These are phyloP conservation scores for Closterium sp. DNA, from an alignment of 139 green algal species.

Conservation along the genomic window DNA sequence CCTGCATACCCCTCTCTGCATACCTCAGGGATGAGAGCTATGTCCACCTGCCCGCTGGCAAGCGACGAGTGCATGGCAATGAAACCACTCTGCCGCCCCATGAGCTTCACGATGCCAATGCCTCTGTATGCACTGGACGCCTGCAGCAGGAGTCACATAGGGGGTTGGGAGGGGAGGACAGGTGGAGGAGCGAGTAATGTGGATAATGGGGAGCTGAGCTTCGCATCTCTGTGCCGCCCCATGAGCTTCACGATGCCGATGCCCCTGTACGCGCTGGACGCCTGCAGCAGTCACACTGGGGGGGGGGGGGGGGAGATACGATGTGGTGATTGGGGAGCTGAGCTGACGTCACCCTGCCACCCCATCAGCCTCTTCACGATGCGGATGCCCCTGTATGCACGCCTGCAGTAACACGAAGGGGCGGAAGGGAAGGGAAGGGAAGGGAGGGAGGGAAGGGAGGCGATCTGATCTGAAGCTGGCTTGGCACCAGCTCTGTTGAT, in stretches of 20 bases:
- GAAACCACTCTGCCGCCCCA: constrained; percentile 70
- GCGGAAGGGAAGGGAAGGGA: too few relatives aligned
- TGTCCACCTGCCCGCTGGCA: constrained; percentile 73
- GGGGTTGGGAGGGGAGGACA: too few relatives aligned
- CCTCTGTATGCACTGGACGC: background rate
- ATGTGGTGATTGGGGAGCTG: too few relatives aligned
- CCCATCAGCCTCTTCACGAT: too few relatives aligned
- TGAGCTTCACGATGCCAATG: background rate
- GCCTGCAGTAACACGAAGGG: too few relatives aligned
- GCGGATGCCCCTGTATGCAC: too few relatives aligned
- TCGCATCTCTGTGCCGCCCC: constrained; percentile 72
- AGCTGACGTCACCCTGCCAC: too few relatives aligned
- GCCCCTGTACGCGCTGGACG: background rate
- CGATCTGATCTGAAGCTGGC: too few relatives aligned
- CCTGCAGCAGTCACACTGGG: background rate
- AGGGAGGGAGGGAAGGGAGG: too few relatives aligned
- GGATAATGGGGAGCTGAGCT: too few relatives aligned
- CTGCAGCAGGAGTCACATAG: background rate
- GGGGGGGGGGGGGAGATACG: too few relatives aligned
- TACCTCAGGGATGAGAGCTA: constrained; percentile 87
- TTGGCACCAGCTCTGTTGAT: constrained; percentile 58
- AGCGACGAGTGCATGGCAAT: constrained; percentile 93
- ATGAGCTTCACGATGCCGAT: constrained; percentile 92
- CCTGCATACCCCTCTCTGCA: background rate
- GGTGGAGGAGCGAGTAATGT: too few relatives aligned